A percentile compares a stretch with the other conserved stretches of the same genome.
Conservation (phyloP, 306 rosid species). For the Cucurbita ficifolia region DNA sequence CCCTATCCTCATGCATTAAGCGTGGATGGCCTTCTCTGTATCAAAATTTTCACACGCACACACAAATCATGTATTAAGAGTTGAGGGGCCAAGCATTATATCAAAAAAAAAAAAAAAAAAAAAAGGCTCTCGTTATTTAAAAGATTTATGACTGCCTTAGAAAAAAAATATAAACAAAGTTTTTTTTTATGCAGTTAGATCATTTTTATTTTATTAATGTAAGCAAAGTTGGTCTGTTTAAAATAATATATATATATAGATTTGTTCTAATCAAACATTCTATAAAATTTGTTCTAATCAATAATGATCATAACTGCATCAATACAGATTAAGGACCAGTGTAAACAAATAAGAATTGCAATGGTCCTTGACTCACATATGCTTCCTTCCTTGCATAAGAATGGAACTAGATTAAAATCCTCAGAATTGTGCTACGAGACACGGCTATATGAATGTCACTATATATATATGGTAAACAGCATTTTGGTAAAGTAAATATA, state of each 20-base stretch:
- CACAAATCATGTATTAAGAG: neutral
- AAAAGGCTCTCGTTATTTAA: conserved; percentile 50
- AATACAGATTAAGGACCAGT: neutral
- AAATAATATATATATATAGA: conserved; percentile 11
- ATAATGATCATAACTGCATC: neutral
- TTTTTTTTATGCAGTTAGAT: neutral
- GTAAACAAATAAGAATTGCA: neutral
- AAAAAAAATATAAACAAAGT: conserved; percentile 9
- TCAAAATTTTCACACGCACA: conserved; percentile 10
- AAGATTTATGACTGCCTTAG: conserved; percentile 45
- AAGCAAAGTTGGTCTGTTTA: neutral
- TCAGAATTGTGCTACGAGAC: neutral
- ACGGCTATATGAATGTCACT: neutral
- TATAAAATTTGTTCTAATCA: conserved; percentile 38
- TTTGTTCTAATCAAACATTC: conserved; percentile 36
- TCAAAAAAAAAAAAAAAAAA: neutral
- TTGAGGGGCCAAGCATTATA: neutral
- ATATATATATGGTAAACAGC: neutral
- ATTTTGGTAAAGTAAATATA: neutral
- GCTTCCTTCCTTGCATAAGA: neutral
- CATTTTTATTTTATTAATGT: neutral
- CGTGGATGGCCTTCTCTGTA: conserved; percentile 35
- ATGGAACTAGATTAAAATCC: neutral
- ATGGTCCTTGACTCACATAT: neutral
- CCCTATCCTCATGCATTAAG: conserved; percentile 20